Conservation (phyloP, 78 protist genomes). For the Bodo saltans region DNA sequence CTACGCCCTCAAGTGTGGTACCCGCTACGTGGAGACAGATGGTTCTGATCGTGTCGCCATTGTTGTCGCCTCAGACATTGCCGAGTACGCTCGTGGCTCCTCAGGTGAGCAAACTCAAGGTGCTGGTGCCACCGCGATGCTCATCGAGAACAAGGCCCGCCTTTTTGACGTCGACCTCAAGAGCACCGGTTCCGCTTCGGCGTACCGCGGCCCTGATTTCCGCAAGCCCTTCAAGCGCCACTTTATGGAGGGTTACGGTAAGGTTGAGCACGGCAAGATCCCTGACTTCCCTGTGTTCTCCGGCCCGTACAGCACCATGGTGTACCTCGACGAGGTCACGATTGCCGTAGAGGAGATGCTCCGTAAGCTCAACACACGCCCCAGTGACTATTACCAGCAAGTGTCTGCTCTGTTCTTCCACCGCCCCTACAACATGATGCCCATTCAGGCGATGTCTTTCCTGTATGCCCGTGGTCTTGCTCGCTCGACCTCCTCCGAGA, state of each 20-base stretch:
- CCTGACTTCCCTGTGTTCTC: slow-evolving; percentile 30
- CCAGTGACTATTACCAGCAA: background rate
- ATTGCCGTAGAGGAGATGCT: slow-evolving; percentile 19
- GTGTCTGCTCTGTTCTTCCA: slow-evolving; percentile 13
- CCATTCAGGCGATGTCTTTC: slow-evolving; percentile 15
- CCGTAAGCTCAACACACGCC: background rate
- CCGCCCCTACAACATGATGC: slow-evolving; percentile 39
- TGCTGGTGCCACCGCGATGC: slow-evolving; percentile 39
- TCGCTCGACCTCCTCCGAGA: background rate
- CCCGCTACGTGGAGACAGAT: slow-evolving; percentile 10
- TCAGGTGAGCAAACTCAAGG: slow-evolving; percentile 36
- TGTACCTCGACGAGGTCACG: slow-evolving; percentile 3
- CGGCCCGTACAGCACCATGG: slow-evolving; percentile 15
- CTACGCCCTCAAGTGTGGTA: slow-evolving; percentile 22
- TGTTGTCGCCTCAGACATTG: slow-evolving; percentile 37
- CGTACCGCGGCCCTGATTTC: slow-evolving; percentile 37
- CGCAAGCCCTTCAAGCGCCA: slow-evolving; percentile 28
- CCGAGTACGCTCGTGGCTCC: slow-evolving; percentile 31
- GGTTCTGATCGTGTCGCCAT: background rate
- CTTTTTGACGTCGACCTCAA: background rate
- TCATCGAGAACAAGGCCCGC: background rate
- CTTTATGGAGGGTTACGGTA: background rate
- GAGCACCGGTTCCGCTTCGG: background rate
- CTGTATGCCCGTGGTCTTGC: background rate
- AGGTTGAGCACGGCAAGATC: background rate